phyloP scores from a whole-genome alignment of 148 eudicot genomes.

The Hydrangea macrophylla region DNA sequence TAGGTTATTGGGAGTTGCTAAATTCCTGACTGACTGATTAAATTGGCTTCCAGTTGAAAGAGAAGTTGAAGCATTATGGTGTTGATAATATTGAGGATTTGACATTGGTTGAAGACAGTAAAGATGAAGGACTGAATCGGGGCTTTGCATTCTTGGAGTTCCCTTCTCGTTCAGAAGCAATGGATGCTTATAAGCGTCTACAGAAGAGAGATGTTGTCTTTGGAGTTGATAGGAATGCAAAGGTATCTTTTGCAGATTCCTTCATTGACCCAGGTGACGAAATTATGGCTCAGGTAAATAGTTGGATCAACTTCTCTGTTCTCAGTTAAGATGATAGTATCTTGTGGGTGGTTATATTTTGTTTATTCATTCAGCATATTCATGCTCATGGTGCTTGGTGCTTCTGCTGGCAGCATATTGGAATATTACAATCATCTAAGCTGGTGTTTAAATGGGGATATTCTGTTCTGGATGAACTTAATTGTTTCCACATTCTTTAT shows the following conservation, averaged over 20 bases:
- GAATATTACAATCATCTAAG: conserved; percentile 7
- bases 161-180: conserved; percentile 86
- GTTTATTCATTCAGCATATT: neutral
- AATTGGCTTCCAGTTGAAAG: conserved; percentile 76
- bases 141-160: conserved; percentile 98
- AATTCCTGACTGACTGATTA: conserved; percentile 33
- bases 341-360: neutral
- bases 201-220: conserved; percentile 86
- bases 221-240: conserved; percentile 95
- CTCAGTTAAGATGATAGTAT: conserved; percentile 2
- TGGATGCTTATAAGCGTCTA: conserved; percentile 96
- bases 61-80: conserved; percentile 82
- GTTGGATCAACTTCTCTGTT: conserved; percentile 17
- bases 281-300: conserved; percentile 92
- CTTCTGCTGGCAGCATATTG: neutral
- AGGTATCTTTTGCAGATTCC: conserved; percentile 96
- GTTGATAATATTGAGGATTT: conserved; percentile 82
- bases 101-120: conserved; percentile 93
- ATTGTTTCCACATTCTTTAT: neutral
- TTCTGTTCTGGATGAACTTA: neutral
- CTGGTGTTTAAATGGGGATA: neutral
- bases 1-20: conserved; percentile 36
- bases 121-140: conserved; percentile 71
- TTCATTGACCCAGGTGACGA: conserved; percentile 98
- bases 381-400: neutral